phyloP scores from a whole-genome alignment of 2,329 filamentous ascomycete genomes.

The Fusarium oxysporum region DNA sequence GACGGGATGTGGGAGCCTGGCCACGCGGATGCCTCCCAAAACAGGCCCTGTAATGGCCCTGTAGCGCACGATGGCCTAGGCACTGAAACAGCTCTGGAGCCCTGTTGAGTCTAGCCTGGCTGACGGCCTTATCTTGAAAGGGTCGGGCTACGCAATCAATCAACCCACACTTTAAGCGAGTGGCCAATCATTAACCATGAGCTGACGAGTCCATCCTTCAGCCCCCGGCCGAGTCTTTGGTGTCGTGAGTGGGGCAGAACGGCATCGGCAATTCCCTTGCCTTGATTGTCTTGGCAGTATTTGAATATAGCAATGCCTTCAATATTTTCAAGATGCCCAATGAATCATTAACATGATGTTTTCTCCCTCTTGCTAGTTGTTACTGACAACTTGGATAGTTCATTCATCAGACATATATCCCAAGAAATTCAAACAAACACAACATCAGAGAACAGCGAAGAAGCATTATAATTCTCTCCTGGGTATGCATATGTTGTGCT shows the following conservation, averaged over 20 bases:
- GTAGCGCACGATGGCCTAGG: not conserved
- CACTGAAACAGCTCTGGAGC: slow-evolving; percentile 24
- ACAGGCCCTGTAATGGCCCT: slow-evolving; percentile 16
- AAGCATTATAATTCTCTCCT: not conserved
- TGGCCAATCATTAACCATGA: slow-evolving; percentile 46
- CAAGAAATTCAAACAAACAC: slow-evolving; percentile 24
- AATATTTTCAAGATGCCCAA: not conserved
- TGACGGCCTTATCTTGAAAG: slow-evolving; percentile 13
- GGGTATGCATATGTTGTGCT: not conserved
- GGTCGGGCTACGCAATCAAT: slow-evolving; percentile 39
- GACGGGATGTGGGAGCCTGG: slow-evolving; percentile 34
- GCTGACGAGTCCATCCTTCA: slow-evolving; percentile 52
- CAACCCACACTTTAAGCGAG: slow-evolving; percentile 12
- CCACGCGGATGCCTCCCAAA: slow-evolving; percentile 27
- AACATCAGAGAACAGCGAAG: not conserved
- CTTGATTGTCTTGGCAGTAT: slow-evolving; percentile 26
- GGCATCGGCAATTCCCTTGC: slow-evolving; percentile 34
- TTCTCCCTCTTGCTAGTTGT: not conserved
- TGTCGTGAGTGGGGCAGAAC: slow-evolving; percentile 25
- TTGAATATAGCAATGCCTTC: slow-evolving; percentile 4
- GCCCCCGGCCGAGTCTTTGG: slow-evolving; percentile 20
- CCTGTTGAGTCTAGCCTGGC: slow-evolving; percentile 16
- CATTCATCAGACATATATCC: not conserved
- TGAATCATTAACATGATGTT: not conserved
- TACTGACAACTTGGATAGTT: not conserved